Evolutionary conservation across 331 rosid genomes (phyloP), one percentile per base, ranked within the genome.

Genomic region (Acacia concinna): DNA sequence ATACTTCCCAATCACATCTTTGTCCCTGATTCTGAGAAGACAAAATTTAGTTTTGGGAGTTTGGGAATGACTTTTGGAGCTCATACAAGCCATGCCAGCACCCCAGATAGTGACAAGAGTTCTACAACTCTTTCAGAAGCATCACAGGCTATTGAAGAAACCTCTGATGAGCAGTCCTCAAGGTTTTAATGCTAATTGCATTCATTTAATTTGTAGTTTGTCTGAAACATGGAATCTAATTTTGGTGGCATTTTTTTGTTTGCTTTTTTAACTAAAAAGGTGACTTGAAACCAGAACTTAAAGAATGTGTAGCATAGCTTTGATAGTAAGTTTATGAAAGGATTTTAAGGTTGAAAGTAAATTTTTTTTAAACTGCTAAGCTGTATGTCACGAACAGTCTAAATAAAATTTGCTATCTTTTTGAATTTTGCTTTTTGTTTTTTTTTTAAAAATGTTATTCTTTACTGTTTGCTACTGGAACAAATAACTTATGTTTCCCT

Each of bases 1-100:
- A 96, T 93, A 68, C 92, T 96, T 82, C 98, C 99, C 63, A 87
- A 93, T 81, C 99, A 96, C 83, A 91, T 96, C 49, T 91, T 85
- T 71, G 98, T 96, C 37, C 93, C 98, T 28, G 99, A 93, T 75
- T 96, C 99, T 65, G 98, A 96, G 87, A 90, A 93, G 85, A 87
- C 87, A 68, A 93, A 96, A 87, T 85, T 96, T 84, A 90, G 92
- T 75, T 96, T 96, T 88, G 99, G 98, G 85, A 96, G 98, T 89
- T 93, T 96, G 89, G 99, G 93, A 63, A 70, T 79, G 71, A 78
- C 86, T 71, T 96, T 91, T 81, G 99, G 93, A 18, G 80, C 87
- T 68, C 70, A 81, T 74, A 77, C 88, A 34, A 80, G 71, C 86
- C 74, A 65, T 82, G 84, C 81, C 46, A 82, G 86, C 68, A 81